Base-by-base conservation (phyloP, 306 rosid species). In the Erythrophleum fordii region DNA sequence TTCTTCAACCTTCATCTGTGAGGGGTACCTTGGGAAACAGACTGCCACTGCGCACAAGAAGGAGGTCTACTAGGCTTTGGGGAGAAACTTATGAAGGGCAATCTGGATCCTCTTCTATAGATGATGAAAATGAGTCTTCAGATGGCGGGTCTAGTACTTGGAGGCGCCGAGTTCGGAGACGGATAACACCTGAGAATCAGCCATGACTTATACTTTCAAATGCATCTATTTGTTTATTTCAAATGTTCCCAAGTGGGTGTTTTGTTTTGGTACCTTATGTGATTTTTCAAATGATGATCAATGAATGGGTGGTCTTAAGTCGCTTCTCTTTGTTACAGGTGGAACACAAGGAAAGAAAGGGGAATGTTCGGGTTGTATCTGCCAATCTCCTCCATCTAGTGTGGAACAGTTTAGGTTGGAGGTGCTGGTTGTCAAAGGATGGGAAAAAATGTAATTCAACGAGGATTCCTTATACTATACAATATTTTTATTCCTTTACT, bases 31-130 rank as follows among this genome's bases (percentile, higher is more conserved):
- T 93, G 25, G 91, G 97, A 82, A 76, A 97, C 41, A 84, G 98
- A 77, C 91, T 90, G 53, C 97, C 93, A 74, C 76, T 86, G 85
- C 87, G 97, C 66, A 87, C 86, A 59, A 90, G 95, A 70, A 88
- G 98, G 92, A 91, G 97, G 80, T 70, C 97, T 10, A 80, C 85
- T 31, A 84, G 92, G 58, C 95, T 61, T 2, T 93, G 98, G 99
- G 99, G 99, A 48, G 97, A 90, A 80, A 86, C 78, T 78, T 93
- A 85, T 53, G 98, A 91, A 8, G 94, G 84, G n/a, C 97, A 91
- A 85, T 87, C 97, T 72, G 97, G 86, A 13, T 84, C 98, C 48
- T 87, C 96, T 69, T 75, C 94, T 11, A 85, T 94, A 79, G 98
- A 93, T 44, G 94, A 87, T 73, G 94, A 91, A 45, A 91, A 91